phyloP scores from a whole-genome alignment of 2,329 filamentous ascomycete genomes.

The Aspergillus vadensis region DNA sequence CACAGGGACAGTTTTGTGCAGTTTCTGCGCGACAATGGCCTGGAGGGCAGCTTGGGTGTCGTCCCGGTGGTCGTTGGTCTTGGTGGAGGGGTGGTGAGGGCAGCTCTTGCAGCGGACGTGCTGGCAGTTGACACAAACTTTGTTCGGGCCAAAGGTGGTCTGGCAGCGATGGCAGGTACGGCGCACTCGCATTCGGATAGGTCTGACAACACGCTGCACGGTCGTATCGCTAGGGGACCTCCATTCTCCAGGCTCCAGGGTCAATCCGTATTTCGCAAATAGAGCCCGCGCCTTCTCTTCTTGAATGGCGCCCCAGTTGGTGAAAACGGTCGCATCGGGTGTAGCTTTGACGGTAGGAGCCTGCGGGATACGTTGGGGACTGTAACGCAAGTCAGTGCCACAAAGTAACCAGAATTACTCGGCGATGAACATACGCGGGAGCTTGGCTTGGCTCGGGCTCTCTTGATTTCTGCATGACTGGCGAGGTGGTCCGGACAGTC shows the following conservation, averaged over 20 bases:
- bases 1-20: slow-evolving; percentile 34
- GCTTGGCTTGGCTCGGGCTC: slow-evolving; percentile 13
- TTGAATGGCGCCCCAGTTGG: slow-evolving; percentile 42
- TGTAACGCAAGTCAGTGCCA: slow-evolving; percentile 5
- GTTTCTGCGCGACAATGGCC: slow-evolving; percentile 19
- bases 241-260: slow-evolving; percentile 47
- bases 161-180: slow-evolving; percentile 78
- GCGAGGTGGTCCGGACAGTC: slow-evolving; percentile 24
- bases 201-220: slow-evolving; percentile 47
- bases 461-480: background rate
- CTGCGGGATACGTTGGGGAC: slow-evolving; percentile 9
- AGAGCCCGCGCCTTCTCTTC: slow-evolving; percentile 48
- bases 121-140: slow-evolving; percentile 73
- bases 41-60: slow-evolving; percentile 50
- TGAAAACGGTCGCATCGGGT: slow-evolving; percentile 25
- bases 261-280: slow-evolving; percentile 51
- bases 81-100: slow-evolving; percentile 70
- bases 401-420: background rate
- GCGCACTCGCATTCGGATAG: slow-evolving; percentile 51
- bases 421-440: slow-evolving; percentile 10
- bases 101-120: slow-evolving; percentile 82
- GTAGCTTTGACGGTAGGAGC: slow-evolving; percentile 12
- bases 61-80: slow-evolving; percentile 53
- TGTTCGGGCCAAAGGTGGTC: slow-evolving; percentile 70
- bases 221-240: slow-evolving; percentile 37